Percentiles rank a stretch among this genome's conserved stretches.
These are phyloP conservation scores for Kazachstania viticola DNA, from an alignment of 805 yeast species.

Conservation along the genomic window DNA sequence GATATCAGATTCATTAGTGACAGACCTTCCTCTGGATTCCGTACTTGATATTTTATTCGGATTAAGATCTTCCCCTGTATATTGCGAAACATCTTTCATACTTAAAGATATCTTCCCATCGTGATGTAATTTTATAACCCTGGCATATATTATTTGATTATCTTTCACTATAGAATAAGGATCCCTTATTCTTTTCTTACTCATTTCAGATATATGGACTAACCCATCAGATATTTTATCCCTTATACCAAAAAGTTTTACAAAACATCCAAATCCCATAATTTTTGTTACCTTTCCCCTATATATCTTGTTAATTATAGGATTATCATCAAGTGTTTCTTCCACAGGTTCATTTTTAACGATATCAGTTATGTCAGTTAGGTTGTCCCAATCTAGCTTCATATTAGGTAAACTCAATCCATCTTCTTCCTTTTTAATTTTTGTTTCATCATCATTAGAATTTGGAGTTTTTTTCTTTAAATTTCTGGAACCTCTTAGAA, in stretches of 20 bases:
- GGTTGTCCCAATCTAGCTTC: constrained; percentile 11
- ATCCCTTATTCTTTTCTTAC: constrained; percentile 35
- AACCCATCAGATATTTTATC: constrained; percentile 40
- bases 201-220: constrained; percentile 67
- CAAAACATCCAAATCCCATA: constrained; percentile 70
- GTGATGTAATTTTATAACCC: constrained; percentile 36
- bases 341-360: constrained; percentile 3
- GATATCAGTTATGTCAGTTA: constrained; percentile 9
- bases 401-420: constrained; percentile 10
- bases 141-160: constrained; percentile 56
- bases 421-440: constrained; percentile 3
- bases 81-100: constrained; percentile 65
- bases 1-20: constrained; percentile 1
- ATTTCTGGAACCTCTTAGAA: constrained; percentile 1
- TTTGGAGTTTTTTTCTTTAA: background rate
- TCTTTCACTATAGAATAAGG: constrained; percentile 47
- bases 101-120: constrained; percentile 44
- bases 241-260: constrained; percentile 35
- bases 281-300: constrained; percentile 50
- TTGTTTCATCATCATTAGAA: background rate
- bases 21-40: constrained; percentile 2
- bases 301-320: constrained; percentile 38
- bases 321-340: constrained; percentile 19
- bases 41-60: background rate
- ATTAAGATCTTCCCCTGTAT: constrained; percentile 37